Evolutionary conservation across 2,329 filamentous ascomycete genomes (phyloP).

Genomic region (Ceratocystis alfenasii): DNA sequence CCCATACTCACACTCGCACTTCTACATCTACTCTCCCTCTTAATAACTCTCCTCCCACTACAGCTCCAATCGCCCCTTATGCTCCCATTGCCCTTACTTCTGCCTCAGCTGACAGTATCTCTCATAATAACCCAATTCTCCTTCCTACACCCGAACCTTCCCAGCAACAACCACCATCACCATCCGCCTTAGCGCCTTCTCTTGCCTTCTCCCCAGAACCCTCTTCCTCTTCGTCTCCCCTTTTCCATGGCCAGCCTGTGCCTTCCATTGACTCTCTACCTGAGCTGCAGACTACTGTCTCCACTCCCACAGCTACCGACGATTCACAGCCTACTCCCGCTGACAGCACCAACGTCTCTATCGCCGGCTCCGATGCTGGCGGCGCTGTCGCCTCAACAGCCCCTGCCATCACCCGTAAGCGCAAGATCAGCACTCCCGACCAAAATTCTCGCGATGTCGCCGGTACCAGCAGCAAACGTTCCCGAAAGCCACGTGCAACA

Average conservation of each 20-base stretch:
- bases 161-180: background rate
- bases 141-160: constrained; percentile 9
- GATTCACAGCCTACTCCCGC: constrained; percentile 20
- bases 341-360: constrained; percentile 16
- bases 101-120: background rate
- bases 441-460: background rate
- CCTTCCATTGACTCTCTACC: constrained; percentile 17
- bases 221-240: background rate
- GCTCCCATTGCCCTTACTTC: background rate
- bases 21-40: background rate
- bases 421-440: background rate
- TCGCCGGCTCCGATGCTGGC: constrained; percentile 16
- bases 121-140: background rate
- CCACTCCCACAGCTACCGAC: constrained; percentile 17
- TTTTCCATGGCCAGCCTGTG: background rate
- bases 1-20: background rate
- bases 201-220: background rate
- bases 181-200: background rate
- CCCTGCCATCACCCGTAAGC: constrained; percentile 7
- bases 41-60: background rate
- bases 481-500: constrained; percentile 27
- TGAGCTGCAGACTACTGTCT: constrained; percentile 18
- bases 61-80: background rate
- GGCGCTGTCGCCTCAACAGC: background rate
- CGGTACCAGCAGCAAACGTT: constrained; percentile 7